These are phyloP conservation scores for Coix lacrymajobi DNA, from an alignment of 176 grass and related monocot genomes.

Conservation along the genomic window DNA sequence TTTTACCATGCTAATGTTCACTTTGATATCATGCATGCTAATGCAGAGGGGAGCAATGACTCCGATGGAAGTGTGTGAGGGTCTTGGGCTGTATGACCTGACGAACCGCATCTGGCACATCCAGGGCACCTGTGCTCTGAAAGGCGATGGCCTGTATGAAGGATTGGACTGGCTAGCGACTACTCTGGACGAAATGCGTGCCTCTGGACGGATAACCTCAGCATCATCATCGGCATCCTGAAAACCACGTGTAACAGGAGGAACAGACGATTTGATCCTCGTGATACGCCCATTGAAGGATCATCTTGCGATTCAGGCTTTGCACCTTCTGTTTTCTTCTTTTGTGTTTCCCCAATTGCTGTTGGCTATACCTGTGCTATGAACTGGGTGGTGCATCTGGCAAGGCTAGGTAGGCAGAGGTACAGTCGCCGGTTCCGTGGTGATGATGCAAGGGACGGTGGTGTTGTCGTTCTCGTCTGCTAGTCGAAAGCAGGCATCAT, in stretches of 20 bases:
- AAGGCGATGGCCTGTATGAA: slow-evolving; percentile 88
- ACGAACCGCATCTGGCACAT: slow-evolving; percentile 88
- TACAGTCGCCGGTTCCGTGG: not conserved
- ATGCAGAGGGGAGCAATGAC: slow-evolving; percentile 87
- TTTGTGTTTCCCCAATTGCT: not conserved
- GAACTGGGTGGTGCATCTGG: not conserved
- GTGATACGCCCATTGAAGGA: slow-evolving; percentile 15
- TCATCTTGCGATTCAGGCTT: not conserved
- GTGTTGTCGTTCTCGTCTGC: no score
- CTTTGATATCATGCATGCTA: not conserved
- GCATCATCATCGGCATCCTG: slow-evolving; percentile 42
- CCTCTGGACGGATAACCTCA: slow-evolving; percentile 53
- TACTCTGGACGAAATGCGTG: slow-evolving; percentile 69
- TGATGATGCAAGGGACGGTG: not conserved
- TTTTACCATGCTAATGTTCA: not conserved
- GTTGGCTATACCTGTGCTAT: slow-evolving; percentile 11
- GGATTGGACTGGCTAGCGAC: slow-evolving; percentile 89
- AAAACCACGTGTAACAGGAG: not conserved
- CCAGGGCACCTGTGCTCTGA: slow-evolving; percentile 81
- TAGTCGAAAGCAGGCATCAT: not conserved
- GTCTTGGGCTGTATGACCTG: slow-evolving; percentile 79
- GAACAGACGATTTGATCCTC: slow-evolving; percentile 19
- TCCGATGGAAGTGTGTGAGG: slow-evolving; percentile 91
- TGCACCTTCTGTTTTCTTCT: not conserved
- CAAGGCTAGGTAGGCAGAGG: slow-evolving; percentile 3